These are phyloP conservation scores for Eutypella sp. DNA, from an alignment of 2,329 filamentous ascomycete genomes.

Conservation along the genomic window DNA sequence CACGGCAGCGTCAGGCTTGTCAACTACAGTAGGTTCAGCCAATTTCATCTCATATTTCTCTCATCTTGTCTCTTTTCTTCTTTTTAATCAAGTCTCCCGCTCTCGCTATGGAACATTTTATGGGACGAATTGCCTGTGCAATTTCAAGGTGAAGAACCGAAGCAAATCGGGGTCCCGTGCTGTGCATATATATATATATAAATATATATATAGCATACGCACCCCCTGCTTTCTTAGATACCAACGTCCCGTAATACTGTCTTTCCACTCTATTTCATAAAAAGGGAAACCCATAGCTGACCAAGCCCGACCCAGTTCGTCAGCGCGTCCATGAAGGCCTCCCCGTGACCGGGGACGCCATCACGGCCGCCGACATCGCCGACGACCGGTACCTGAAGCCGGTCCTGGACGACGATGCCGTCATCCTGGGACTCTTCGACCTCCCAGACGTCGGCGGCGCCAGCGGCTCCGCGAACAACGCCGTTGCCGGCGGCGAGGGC, in stretches of 20 bases:
- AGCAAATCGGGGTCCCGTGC: too few relatives aligned
- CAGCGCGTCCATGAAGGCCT: constrained; percentile 38
- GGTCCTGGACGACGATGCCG: constrained; percentile 79
- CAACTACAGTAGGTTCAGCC: constrained; percentile 58
- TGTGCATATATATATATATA: too few relatives aligned
- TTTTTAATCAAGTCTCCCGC: neutral
- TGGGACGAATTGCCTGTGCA: too few relatives aligned
- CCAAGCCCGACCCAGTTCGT: constrained; percentile 37
- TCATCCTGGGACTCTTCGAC: constrained; percentile 85
- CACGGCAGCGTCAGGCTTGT: constrained; percentile 69
- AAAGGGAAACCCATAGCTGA: constrained; percentile 8
- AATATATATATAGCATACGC: too few relatives aligned
- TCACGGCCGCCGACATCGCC: constrained; percentile 59
- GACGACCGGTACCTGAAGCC: constrained; percentile 80
- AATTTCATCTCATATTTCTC: neutral
- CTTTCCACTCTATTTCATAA: too few relatives aligned
- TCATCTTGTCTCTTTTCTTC: neutral
- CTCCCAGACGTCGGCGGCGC: constrained; percentile 45
- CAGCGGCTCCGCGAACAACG: constrained; percentile 9
- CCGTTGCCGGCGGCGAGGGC: constrained; percentile 14
- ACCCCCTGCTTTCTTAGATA: too few relatives aligned
- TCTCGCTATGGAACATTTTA: neutral
- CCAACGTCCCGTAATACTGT: too few relatives aligned
- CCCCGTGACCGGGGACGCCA: constrained; percentile 46
- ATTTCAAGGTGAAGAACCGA: too few relatives aligned